A percentile compares a stretch with the other conserved stretches of the same genome.
Conservation (phyloP, 2,329 filamentous ascomycete species). For the Coleophoma cylindrospora region DNA sequence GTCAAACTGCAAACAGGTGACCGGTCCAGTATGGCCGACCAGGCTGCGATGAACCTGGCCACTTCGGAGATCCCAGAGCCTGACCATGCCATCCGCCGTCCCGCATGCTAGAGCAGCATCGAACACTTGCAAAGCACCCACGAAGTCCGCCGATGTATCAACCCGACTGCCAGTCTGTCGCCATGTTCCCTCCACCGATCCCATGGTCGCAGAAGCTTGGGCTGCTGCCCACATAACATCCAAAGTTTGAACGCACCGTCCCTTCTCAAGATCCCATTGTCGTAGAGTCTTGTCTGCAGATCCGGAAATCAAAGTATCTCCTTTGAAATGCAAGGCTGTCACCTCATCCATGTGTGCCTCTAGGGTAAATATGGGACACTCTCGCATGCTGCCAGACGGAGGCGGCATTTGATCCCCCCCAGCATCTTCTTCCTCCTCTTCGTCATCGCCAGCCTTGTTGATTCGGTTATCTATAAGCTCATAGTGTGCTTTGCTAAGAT, state of each 20-base stretch:
- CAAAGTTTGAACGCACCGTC: conserved; percentile 94
- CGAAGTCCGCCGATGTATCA: conserved; percentile 76
- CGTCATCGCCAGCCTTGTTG: conserved; percentile 50
- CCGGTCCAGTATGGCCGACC: conserved; percentile 90
- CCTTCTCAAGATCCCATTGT: conserved; percentile 96
- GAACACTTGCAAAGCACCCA: conserved; percentile 91
- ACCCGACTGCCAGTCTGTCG: conserved; percentile 61
- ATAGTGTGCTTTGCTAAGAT: conserved; percentile 83
- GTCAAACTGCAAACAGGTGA: conserved; percentile 94
- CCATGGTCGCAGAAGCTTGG: conserved; percentile 70
- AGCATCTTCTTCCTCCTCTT: conserved; percentile 57
- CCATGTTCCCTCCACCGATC: conserved; percentile 61
- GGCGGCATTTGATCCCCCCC: conserved; percentile 66
- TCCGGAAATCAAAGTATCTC: conserved; percentile 86
- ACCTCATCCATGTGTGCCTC: conserved; percentile 91
- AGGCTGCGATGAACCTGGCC: conserved; percentile 96
- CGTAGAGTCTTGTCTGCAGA: conserved; percentile 96
- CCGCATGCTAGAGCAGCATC: conserved; percentile 93
- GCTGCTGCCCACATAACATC: conserved; percentile 98
- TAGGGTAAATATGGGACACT: conserved; percentile 84
- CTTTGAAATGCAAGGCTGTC: conserved; percentile 86
- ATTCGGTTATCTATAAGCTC: conserved; percentile 53
- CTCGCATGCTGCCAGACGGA: conserved; percentile 74
- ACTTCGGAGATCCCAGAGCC: conserved; percentile 92
- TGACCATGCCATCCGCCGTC: conserved; percentile 94